These are phyloP conservation scores for Staphylotrichum tortipilum DNA, from an alignment of 495 filamentous ascomycete genomes.

Conservation along the genomic window DNA sequence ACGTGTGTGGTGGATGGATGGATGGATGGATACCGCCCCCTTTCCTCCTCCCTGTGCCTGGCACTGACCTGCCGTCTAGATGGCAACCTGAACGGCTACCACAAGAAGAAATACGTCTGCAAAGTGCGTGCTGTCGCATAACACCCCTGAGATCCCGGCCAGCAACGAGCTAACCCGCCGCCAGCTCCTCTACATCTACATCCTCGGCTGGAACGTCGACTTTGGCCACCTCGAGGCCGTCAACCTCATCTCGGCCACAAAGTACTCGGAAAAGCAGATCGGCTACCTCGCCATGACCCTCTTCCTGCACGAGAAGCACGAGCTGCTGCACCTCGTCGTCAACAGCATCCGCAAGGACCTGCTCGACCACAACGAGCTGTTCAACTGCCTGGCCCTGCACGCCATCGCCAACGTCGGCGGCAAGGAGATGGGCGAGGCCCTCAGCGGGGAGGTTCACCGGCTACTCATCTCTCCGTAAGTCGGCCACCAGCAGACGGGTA, in stretches of 20 bases:
- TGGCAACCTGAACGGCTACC: constrained; percentile 85
- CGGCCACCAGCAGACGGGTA: no score
- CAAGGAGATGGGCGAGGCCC: constrained; percentile 91
- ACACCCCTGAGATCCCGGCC: no score
- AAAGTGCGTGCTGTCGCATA: constrained; percentile 69
- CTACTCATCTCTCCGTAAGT: constrained; percentile 91
- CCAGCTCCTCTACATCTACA: constrained; percentile 94
- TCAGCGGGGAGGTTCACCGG: constrained; percentile 88
- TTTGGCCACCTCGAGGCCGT: constrained; percentile 98
- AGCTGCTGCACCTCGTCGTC: constrained; percentile 89
- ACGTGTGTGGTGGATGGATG: constrained; percentile 1
- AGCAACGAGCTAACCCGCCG: constrained; percentile 3
- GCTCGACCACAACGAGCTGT: constrained; percentile 87
- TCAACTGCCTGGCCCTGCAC: constrained; percentile 96
- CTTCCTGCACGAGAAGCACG: constrained; percentile 95
- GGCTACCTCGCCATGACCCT: constrained; percentile 96
- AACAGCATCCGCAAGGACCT: constrained; percentile 98
- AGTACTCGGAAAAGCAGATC: constrained; percentile 99
- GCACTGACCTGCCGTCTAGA: constrained; percentile 41
- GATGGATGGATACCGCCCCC: no score
- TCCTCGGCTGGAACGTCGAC: constrained; percentile 97
- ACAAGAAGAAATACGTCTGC: constrained; percentile 99
- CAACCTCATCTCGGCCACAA: constrained; percentile 89
- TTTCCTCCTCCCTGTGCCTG: neutral
- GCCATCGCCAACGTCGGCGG: constrained; percentile 97